Percentiles rank a stretch among this genome's conserved stretches.
These are phyloP conservation scores for Jatropha curcas DNA, from an alignment of 345 rosid species.

Conservation along the genomic window DNA sequence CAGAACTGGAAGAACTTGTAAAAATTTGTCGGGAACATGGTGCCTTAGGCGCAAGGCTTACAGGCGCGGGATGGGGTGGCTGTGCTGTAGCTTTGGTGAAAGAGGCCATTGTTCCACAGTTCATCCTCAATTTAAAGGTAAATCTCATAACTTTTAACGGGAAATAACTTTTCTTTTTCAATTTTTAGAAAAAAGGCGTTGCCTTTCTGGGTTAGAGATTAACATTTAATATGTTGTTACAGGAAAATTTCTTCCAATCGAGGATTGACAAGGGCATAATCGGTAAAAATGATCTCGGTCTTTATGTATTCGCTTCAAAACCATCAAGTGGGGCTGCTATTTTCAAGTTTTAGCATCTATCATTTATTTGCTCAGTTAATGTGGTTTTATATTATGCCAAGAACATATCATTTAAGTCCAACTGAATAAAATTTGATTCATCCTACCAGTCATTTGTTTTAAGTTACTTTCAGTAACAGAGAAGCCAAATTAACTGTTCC, in stretches of 20 bases:
- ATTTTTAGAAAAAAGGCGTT: no score
- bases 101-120: slow-evolving; percentile 73
- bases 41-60: slow-evolving; percentile 94
- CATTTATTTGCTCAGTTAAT: neutral
- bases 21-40: slow-evolving; percentile 57
- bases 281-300: slow-evolving; percentile 69
- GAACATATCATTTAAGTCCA: neutral
- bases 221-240: slow-evolving; percentile 10
- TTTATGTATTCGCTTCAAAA: slow-evolving; percentile 89
- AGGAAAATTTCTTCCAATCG: slow-evolving; percentile 80
- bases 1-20: slow-evolving; percentile 95
- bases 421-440: neutral
- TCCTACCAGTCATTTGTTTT: no score
- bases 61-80: slow-evolving; percentile 99
- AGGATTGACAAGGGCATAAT: slow-evolving; percentile 76
- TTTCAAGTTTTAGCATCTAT: slow-evolving; percentile 54
- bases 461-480: no score
- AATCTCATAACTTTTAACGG: neutral
- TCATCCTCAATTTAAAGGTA: slow-evolving; percentile 85
- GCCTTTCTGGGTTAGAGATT: neutral
- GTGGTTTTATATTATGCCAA: neutral
- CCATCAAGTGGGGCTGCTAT: slow-evolving; percentile 98
- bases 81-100: slow-evolving; percentile 90
- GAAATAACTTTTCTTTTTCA: neutral
- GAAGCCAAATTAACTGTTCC: no score